Conservation (phyloP, 73 alveolate genomes). For the Urostyla sp. region DNA sequence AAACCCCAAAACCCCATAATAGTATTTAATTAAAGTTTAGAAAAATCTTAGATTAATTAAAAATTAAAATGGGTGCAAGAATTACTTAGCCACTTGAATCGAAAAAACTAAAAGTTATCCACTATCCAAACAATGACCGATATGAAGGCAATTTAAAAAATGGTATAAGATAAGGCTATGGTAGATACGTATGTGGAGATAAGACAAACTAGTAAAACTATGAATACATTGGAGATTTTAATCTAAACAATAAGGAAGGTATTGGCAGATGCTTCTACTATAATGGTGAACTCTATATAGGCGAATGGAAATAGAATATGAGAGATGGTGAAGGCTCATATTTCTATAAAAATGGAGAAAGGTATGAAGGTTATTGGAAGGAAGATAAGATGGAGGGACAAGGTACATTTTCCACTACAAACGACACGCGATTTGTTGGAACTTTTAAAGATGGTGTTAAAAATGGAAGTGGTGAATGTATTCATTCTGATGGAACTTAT, state of each 20-base stretch:
- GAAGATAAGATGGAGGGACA: slow-evolving; percentile 20
- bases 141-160: background rate
- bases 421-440: slow-evolving; percentile 66
- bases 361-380: slow-evolving; percentile 65
- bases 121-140: no score
- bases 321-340: slow-evolving; percentile 57
- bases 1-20: no score
- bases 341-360: slow-evolving; percentile 54
- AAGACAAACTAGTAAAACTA: slow-evolving; percentile 59
- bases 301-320: slow-evolving; percentile 43
- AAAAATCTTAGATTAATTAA: no score
- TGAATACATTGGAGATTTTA: slow-evolving; percentile 48
- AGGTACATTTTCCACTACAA: slow-evolving; percentile 12
- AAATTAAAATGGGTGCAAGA: no score
- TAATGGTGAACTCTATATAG: slow-evolving; percentile 53
- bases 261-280: slow-evolving; percentile 52
- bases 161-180: slow-evolving; percentile 45
- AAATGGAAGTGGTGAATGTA: slow-evolving; percentile 77
- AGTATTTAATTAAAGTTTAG: no score
- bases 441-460: slow-evolving; percentile 68
- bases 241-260: background rate
- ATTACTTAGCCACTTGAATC: no score
- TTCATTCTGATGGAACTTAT: slow-evolving; percentile 66
- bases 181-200: slow-evolving; percentile 46
- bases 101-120: no score